Conservation (phyloP, 176 grass and related monocot species). For the Carex littledalei region DNA sequence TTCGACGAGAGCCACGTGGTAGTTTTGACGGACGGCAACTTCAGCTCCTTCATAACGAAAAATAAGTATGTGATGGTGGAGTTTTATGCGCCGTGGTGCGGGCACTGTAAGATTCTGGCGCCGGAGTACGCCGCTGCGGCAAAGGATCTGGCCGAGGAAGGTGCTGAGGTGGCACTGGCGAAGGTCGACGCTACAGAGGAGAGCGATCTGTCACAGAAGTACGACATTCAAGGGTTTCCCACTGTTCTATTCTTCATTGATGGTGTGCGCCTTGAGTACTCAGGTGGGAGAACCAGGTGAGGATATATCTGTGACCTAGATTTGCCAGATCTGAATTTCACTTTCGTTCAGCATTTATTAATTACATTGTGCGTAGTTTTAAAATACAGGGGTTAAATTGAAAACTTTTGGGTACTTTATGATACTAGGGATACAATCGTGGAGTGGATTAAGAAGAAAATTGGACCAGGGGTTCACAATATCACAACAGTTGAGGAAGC, state of each 20-base stretch:
- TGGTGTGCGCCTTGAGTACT: constrained; percentile 62
- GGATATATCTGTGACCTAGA: not conserved
- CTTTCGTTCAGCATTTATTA: not conserved
- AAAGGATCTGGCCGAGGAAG: constrained; percentile 25
- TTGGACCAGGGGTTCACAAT: constrained; percentile 69
- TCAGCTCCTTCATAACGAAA: constrained; percentile 53
- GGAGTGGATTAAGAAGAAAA: constrained; percentile 89
- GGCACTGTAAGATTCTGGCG: constrained; percentile 73
- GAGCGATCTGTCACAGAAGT: constrained; percentile 61
- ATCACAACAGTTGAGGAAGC: constrained; percentile 56
- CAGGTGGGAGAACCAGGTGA: constrained; percentile 53
- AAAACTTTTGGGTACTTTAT: not conserved
- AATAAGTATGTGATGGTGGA: constrained; percentile 77
- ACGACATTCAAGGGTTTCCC: constrained; percentile 84
- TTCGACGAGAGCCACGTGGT: constrained; percentile 69
- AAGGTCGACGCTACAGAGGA: constrained; percentile 93
- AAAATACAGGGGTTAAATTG: not conserved
- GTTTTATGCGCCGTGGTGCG: constrained; percentile 98
- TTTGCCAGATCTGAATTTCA: not conserved
- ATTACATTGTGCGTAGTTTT: not conserved
- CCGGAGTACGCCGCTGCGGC: constrained; percentile 77
- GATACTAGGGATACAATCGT: constrained; percentile 60
- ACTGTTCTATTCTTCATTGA: constrained; percentile 84
- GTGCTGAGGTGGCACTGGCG: constrained; percentile 50
- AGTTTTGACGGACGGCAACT: constrained; percentile 62